Conservation (phyloP, 2,329 filamentous ascomycete species). For the Elsinoe batatas region DNA sequence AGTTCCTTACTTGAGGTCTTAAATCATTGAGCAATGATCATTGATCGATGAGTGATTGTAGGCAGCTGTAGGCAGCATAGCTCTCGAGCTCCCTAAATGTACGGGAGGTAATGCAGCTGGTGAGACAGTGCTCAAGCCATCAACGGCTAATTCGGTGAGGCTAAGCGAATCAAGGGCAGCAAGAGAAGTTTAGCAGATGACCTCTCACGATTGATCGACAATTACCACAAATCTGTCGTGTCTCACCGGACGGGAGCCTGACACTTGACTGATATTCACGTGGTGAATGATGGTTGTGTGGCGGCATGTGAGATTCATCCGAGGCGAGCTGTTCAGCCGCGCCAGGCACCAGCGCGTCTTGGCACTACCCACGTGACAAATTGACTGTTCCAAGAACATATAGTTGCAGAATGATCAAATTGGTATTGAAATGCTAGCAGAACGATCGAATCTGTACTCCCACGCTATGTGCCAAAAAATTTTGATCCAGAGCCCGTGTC, state of each 20-base stretch:
- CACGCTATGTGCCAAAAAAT: neutral
- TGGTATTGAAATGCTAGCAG: neutral
- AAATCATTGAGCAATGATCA: too few relatives aligned
- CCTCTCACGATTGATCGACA: neutral
- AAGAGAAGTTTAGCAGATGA: neutral
- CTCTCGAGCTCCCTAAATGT: neutral
- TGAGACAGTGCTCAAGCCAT: slow-evolving; percentile 6
- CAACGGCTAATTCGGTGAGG: neutral
- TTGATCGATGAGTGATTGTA: neutral
- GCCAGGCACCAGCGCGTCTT: too few relatives aligned
- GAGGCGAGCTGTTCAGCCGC: too few relatives aligned
- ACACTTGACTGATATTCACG: too few relatives aligned
- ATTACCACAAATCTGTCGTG: neutral
- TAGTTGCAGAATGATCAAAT: neutral
- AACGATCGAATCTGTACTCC: neutral
- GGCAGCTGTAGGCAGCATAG: slow-evolving; percentile 7
- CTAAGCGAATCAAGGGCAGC: neutral
- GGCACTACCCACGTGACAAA: neutral
- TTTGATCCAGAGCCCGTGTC: neutral
- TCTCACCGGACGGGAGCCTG: neutral
- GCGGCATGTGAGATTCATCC: too few relatives aligned
- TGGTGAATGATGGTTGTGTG: too few relatives aligned
- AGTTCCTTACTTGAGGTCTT: too few relatives aligned
- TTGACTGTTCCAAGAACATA: too few relatives aligned
- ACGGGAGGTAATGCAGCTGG: neutral